Conservation (phyloP, 2,329 filamentous ascomycete species). For the Lachnellula cervina region DNA sequence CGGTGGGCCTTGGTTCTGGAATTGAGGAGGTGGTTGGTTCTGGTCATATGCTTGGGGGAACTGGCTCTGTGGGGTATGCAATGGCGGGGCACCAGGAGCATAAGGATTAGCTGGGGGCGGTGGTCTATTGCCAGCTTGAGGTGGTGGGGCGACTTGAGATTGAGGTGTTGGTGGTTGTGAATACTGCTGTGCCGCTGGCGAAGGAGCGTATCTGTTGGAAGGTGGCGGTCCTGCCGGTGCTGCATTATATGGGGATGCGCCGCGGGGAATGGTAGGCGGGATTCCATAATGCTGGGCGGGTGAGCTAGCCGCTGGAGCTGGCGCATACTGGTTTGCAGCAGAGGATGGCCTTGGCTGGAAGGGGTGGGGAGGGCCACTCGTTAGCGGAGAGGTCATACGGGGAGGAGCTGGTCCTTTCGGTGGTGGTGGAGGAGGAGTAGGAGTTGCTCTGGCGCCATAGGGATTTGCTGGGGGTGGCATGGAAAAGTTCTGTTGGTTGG, state of each 20-base stretch:
- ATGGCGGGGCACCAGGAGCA: conserved; percentile 38
- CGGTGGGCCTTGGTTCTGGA: conserved; percentile 35
- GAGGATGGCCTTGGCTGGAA: conserved; percentile 50
- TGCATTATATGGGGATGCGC: conserved; percentile 80
- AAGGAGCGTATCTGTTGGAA: conserved; percentile 70
- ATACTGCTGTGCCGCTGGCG: conserved; percentile 51
- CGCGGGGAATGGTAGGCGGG: conserved; percentile 62
- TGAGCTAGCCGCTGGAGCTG: conserved; percentile 51
- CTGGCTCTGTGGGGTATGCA: conserved; percentile 44
- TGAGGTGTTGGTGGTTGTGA: conserved; percentile 40
- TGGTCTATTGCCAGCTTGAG: conserved; percentile 38
- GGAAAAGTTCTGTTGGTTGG: conserved; percentile 53
- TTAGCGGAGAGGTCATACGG: conserved; percentile 67
- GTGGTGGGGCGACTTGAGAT: conserved; percentile 37
- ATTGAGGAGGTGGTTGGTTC: conserved; percentile 37
- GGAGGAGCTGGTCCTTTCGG: conserved; percentile 72
- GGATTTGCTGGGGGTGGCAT: conserved; percentile 33
- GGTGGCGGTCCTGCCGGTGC: conserved; percentile 67
- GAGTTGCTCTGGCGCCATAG: conserved; percentile 48
- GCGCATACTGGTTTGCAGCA: conserved; percentile 60
- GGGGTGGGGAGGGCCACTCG: conserved; percentile 47
- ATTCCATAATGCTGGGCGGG: conserved; percentile 35
- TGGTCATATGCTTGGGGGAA: conserved; percentile 49
- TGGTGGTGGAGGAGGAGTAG: conserved; percentile 73
- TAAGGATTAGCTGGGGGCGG: conserved; percentile 45